phyloP scores from a whole-genome alignment of 345 rosid species.

The Viola odorata region DNA sequence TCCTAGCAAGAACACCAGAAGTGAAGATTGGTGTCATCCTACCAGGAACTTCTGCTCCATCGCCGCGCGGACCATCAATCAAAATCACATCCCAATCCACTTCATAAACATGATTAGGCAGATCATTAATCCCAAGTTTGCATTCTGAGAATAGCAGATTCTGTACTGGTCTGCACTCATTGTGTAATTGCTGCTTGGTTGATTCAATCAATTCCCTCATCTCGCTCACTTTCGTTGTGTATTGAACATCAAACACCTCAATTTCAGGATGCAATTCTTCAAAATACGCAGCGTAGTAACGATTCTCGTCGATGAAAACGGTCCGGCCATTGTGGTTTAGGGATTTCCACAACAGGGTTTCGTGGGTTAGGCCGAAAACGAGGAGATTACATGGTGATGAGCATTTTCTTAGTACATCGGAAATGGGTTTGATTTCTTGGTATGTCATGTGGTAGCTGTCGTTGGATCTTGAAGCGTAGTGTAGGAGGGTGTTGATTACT shows the following conservation, averaged over 20 bases:
- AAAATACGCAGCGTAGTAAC: conserved; percentile 87
- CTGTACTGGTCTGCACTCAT: conserved; percentile 91
- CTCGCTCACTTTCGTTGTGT: conserved; percentile 73
- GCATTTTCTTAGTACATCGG: conserved; percentile 77
- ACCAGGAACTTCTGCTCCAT: conserved; percentile 64
- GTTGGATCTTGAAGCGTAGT: conserved; percentile 77
- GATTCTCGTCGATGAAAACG: conserved; percentile 80
- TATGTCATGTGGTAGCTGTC: conserved; percentile 71
- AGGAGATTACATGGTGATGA: conserved; percentile 82
- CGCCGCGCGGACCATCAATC: conserved; percentile 93
- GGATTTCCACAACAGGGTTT: conserved; percentile 92
- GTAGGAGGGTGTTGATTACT: conserved; percentile 71
- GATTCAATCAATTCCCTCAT: conserved; percentile 49
- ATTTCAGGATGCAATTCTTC: conserved; percentile 89
- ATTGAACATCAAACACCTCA: conserved; percentile 87
- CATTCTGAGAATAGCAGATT: conserved; percentile 87
- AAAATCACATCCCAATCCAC: conserved; percentile 94
- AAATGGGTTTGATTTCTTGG: conserved; percentile 65
- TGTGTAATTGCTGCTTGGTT: conserved; percentile 47
- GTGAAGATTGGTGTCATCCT: conserved; percentile 91
- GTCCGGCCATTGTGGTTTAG: conserved; percentile 87
- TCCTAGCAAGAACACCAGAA: conserved; percentile 83
- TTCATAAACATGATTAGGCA: conserved; percentile 91
- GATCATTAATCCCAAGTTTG: conserved; percentile 71
- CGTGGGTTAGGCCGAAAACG: conserved; percentile 84